Evolutionary conservation across 1,139 yeast genomes (phyloP).

Genomic region (Candida smagusa): DNA sequence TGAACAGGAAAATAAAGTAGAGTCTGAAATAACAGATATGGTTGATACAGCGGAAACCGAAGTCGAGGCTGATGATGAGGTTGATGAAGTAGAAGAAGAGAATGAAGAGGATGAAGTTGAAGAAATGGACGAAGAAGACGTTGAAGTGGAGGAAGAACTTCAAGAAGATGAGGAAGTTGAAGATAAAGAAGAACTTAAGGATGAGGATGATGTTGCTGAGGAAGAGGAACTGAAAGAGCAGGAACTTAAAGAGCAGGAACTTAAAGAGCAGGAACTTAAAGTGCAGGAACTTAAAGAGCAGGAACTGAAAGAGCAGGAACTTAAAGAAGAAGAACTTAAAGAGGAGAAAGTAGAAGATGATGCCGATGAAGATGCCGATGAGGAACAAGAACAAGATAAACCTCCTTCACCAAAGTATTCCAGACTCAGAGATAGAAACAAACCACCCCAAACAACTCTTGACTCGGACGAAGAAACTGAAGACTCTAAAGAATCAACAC

Average conservation of each 20-base stretch:
- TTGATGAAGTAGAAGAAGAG: constrained; percentile 5
- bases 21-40: not conserved
- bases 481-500: constrained; percentile 1
- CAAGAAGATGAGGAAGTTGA: not conserved
- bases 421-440: constrained; percentile 1
- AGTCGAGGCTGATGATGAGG: constrained; percentile 2
- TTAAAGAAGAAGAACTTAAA: constrained; percentile 3
- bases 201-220: too few species aligned
- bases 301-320: constrained; percentile 5
- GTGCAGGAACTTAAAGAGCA: too few species aligned
- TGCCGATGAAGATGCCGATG: not conserved
- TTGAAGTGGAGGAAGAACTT: constrained; percentile 5
- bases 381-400: not conserved
- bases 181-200: too few species aligned
- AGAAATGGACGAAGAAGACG: too few species aligned
- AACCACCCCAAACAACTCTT: not conserved
- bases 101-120: constrained; percentile 8
- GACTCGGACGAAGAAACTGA: constrained; percentile 2
- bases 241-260: not conserved
- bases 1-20: not conserved
- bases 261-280: constrained; percentile 2
- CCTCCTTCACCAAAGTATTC: not conserved
- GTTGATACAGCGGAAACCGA: constrained; percentile 3
- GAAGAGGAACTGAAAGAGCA: not conserved
- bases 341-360: not conserved